Percentiles rank a stretch among this genome's conserved stretches.
phyloP scores from a whole-genome alignment of 441 rosid species.

The Cnidoscolus chayamansa region DNA sequence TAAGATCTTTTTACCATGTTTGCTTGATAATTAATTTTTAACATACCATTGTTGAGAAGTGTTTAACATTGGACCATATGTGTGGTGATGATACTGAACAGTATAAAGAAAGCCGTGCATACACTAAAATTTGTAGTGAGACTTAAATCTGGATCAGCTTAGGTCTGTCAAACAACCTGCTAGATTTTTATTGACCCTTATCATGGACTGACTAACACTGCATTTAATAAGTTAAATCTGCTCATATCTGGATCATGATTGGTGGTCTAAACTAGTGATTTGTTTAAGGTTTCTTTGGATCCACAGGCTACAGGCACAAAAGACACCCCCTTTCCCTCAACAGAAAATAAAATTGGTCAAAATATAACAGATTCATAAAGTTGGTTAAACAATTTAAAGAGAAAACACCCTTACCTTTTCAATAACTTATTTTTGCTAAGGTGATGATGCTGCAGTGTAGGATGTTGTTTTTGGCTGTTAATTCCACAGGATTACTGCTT shows the following conservation, averaged over 20 bases:
- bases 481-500: not conserved
- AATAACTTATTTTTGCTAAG: not conserved
- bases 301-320: not conserved
- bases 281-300: not conserved
- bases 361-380: not conserved
- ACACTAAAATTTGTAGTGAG: not conserved
- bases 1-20: not conserved
- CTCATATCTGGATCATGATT: not conserved
- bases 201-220: not conserved
- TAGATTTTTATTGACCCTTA: not conserved
- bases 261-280: not conserved
- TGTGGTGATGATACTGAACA: not conserved
- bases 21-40: not conserved
- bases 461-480: not conserved
- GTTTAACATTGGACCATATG: not conserved
- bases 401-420: not conserved
- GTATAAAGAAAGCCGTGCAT: not conserved
- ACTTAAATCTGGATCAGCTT: no score
- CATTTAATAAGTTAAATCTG: no score
- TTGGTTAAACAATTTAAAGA: not conserved
- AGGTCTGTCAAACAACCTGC: not conserved
- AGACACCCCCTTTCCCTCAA: not conserved
- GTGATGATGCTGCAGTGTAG: not conserved
- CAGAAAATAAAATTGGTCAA: not conserved
- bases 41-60: not conserved